Evolutionary conservation across 192 early-diverging fungal genomes (phyloP).

Genomic region (Spizellomyces punctatus): DNA sequence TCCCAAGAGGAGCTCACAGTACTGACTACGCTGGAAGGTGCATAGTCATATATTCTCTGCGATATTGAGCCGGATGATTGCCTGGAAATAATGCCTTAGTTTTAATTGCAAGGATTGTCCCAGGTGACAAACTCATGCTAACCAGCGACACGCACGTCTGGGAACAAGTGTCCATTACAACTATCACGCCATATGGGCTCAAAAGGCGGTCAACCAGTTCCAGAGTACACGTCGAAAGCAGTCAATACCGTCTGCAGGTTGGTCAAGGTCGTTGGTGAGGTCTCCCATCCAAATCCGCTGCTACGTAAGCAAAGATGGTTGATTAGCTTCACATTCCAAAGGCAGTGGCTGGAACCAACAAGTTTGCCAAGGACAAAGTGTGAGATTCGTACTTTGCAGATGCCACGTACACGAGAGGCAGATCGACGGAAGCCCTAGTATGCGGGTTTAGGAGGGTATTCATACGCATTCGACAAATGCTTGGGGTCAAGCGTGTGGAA

Average conservation of each 20-base stretch:
- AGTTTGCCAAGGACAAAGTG: no score
- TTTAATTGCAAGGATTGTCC: not conserved
- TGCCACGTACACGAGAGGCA: no score
- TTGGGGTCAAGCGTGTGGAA: no score
- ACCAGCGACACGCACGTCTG: not conserved
- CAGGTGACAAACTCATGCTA: not conserved
- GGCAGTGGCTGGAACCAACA: no score
- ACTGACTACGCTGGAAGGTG: constrained; percentile 38
- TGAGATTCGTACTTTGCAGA: no score
- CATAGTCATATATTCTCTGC: constrained; percentile 36
- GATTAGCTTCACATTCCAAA: no score
- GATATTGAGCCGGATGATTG: constrained; percentile 26
- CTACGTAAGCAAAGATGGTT: no score
- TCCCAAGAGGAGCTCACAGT: constrained; percentile 41
- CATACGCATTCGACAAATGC: no score
- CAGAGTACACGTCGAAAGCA: not conserved
- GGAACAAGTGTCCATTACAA: constrained; percentile 14
- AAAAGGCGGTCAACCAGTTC: not conserved
- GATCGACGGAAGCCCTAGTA: no score
- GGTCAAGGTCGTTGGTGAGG: not conserved
- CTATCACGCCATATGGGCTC: not conserved
- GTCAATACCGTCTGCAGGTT: not conserved
- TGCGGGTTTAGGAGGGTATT: no score
- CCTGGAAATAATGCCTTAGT: not conserved
- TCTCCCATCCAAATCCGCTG: no score